Evolutionary conservation across 257 asterid species (phyloP).

Genomic region (Jacaranda copaia): DNA sequence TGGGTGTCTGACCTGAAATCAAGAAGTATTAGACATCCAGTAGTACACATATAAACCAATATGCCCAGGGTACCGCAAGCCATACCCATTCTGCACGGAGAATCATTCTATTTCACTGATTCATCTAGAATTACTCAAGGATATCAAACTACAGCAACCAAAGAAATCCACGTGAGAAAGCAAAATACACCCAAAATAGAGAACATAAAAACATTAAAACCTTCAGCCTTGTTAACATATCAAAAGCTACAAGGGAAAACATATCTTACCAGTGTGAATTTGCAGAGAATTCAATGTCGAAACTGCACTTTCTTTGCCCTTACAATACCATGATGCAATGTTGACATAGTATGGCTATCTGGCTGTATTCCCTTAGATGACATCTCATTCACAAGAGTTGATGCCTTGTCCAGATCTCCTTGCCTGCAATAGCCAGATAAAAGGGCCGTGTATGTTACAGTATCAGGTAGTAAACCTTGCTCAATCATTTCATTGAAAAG

Average conservation of each 20-base stretch:
- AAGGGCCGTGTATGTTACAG: conserved; percentile 68
- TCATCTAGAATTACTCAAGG: conserved; percentile 13
- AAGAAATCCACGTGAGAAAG: background rate
- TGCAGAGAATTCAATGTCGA: conserved; percentile 32
- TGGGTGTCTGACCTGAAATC: conserved; percentile 34
- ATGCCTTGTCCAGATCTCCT: conserved; percentile 62
- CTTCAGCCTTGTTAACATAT: background rate
- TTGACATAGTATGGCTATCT: conserved; percentile 47
- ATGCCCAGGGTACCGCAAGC: conserved; percentile 10
- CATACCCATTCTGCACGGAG: conserved; percentile 17
- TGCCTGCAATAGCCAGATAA: conserved; percentile 70
- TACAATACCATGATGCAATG: conserved; percentile 42
- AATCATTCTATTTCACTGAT: background rate
- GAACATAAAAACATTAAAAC: background rate
- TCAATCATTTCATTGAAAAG: conserved; percentile 71
- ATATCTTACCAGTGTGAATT: conserved; percentile 30
- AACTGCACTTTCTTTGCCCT: conserved; percentile 47
- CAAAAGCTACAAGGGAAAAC: conserved; percentile 3
- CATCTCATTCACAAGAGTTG: conserved; percentile 60
- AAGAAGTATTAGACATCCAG: background rate
- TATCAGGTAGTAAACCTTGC: conserved; percentile 72
- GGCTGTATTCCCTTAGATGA: conserved; percentile 56
- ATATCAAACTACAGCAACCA: conserved; percentile 1
- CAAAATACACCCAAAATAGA: background rate
- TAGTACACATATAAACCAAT: conserved; percentile 1